Percentiles rank a stretch among this genome's conserved stretches.
phyloP scores from a whole-genome alignment of 495 filamentous ascomycete species.

The Penicillium desertorum region DNA sequence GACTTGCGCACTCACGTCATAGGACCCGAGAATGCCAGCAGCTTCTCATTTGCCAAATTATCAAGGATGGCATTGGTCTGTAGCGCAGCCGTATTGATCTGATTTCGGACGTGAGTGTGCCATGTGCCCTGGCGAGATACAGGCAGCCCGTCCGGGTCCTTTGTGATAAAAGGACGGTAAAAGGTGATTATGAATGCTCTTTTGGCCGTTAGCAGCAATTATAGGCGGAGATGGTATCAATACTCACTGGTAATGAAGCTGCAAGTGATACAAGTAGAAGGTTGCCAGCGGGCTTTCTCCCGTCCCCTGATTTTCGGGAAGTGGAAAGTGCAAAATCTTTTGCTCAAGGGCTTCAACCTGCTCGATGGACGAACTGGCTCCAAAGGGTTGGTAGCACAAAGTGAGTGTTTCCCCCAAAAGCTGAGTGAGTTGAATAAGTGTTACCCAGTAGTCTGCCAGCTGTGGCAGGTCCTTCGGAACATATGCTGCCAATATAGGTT shows the following conservation, averaged over 20 bases:
- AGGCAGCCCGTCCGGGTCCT: constrained; percentile 21
- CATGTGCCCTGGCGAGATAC: constrained; percentile 16
- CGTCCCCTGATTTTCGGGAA: constrained; percentile 23
- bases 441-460: constrained; percentile 34
- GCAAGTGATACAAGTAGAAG: constrained; percentile 33
- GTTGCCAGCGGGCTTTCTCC: constrained; percentile 15
- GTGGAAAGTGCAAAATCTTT: constrained; percentile 16
- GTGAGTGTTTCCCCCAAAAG: constrained; percentile 26
- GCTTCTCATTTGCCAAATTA: constrained; percentile 5
- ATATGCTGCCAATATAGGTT: constrained; percentile 6
- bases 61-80: constrained; percentile 10
- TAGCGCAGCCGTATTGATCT: constrained; percentile 4
- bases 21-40: constrained; percentile 15
- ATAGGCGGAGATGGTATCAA: neutral
- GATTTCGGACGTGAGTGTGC: constrained; percentile 3
- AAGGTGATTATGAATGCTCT: constrained; percentile 34
- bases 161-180: constrained; percentile 27
- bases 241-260: constrained; percentile 38
- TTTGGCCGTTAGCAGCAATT: constrained; percentile 1
- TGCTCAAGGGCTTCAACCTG: constrained; percentile 30
- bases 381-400: constrained; percentile 22
- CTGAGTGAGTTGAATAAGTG: constrained; percentile 28
- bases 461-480: constrained; percentile 25
- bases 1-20: constrained; percentile 32
- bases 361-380: constrained; percentile 13